Percentiles rank a stretch among this genome's conserved stretches.
These are phyloP conservation scores for Linum lewisii DNA, from an alignment of 345 rosid species.

Conservation along the genomic window DNA sequence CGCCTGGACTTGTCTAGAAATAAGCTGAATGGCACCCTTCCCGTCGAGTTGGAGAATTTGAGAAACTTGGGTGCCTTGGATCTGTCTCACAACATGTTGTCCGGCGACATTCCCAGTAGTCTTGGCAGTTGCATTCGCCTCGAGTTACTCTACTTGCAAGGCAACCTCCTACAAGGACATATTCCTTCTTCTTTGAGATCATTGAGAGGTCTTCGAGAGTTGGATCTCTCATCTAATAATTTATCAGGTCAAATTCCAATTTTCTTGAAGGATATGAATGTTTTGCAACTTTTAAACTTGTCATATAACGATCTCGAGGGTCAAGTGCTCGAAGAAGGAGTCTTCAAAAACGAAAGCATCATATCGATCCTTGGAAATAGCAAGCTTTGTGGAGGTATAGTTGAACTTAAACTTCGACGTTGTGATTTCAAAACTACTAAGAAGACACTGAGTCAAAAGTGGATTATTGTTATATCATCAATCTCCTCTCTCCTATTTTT, in stretches of 20 bases:
- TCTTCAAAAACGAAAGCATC: background rate
- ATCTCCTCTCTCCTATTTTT: background rate
- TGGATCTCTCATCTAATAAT: slow-evolving; percentile 12
- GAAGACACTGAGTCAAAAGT: background rate
- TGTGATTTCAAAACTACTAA: background rate
- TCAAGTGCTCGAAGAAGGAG: slow-evolving; percentile 7
- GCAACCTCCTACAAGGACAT: slow-evolving; percentile 8
- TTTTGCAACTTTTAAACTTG: slow-evolving; percentile 10
- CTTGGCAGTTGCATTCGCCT: slow-evolving; percentile 14
- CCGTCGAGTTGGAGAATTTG: slow-evolving; percentile 6
- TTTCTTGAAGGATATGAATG: background rate
- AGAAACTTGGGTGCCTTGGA: background rate
- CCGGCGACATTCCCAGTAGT: slow-evolving; percentile 11
- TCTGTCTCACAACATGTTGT: slow-evolving; percentile 13
- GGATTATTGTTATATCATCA: background rate
- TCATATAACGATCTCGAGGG: slow-evolving; percentile 20
- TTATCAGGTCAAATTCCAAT: slow-evolving; percentile 15
- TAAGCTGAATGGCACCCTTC: slow-evolving; percentile 4
- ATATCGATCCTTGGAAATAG: background rate
- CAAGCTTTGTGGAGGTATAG: background rate
- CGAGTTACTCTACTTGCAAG: slow-evolving; percentile 3
- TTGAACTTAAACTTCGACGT: slow-evolving; percentile 7
- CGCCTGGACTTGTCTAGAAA: background rate
- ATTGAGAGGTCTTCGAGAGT: background rate
- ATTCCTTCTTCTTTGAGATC: slow-evolving; percentile 12